phyloP scores from a whole-genome alignment of 768 basidiomycete species.

The Tephrocybe sp. region DNA sequence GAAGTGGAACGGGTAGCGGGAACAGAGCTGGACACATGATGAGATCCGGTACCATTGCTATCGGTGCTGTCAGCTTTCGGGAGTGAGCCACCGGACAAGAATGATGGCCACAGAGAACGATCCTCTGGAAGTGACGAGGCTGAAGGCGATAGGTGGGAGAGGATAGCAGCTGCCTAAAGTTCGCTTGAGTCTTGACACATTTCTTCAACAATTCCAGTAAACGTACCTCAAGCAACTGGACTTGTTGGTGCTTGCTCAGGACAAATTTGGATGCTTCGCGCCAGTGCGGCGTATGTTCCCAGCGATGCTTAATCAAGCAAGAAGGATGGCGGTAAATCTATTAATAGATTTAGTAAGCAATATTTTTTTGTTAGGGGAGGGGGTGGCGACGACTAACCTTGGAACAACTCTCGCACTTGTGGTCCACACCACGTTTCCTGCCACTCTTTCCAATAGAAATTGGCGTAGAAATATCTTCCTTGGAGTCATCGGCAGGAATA shows the following conservation, averaged over 20 bases:
- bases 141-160: constrained; percentile 77
- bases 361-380: constrained; percentile 6
- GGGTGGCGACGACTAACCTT: constrained; percentile 53
- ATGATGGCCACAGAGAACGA: constrained; percentile 88
- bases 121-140: constrained; percentile 85
- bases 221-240: constrained; percentile 88
- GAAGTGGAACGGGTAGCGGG: constrained; percentile 37
- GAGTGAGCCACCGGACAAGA: constrained; percentile 67
- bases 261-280: constrained; percentile 87
- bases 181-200: constrained; percentile 6
- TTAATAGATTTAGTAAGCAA: constrained; percentile 5
- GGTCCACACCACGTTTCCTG: constrained; percentile 83
- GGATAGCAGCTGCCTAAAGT: constrained; percentile 84
- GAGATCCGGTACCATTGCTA: constrained; percentile 15
- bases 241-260: constrained; percentile 95
- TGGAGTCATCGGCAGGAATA: constrained; percentile 17
- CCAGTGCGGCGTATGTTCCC: constrained; percentile 98
- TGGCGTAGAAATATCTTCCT: constrained; percentile 23
- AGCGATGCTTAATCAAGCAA: constrained; percentile 95
- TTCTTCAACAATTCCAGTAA: constrained; percentile 2
- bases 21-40: constrained; percentile 51
- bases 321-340: constrained; percentile 90
- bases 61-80: constrained; percentile 43
- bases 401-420: constrained; percentile 91
- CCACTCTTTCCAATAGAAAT: constrained; percentile 43